phyloP scores from a whole-genome alignment of 2,329 filamentous ascomycete species.

The Arthrinium puccinioides region DNA sequence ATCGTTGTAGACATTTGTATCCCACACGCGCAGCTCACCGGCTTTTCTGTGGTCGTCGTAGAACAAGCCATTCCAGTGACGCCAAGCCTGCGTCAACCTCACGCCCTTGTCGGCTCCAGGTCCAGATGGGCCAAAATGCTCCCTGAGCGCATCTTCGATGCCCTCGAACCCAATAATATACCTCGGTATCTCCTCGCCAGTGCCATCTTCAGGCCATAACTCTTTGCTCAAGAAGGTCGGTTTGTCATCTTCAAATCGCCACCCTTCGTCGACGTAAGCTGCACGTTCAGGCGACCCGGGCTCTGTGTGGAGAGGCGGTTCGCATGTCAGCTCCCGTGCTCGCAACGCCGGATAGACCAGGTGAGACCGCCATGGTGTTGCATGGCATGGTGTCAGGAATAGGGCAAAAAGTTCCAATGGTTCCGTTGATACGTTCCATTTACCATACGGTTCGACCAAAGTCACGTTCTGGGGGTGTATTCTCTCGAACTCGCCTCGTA shows the following conservation, averaged over 20 bases:
- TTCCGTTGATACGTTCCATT: conserved; percentile 16
- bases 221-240: conserved; percentile 46
- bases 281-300: conserved; percentile 54
- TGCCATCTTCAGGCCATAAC: conserved; percentile 36
- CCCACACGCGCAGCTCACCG: conserved; percentile 54
- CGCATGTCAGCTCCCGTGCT: conserved; percentile 83
- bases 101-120: conserved; percentile 33
- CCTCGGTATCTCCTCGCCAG: conserved; percentile 36
- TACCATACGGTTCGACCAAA: conserved; percentile 14
- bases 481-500: conserved; percentile 66
- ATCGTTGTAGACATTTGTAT: too few relatives aligned
- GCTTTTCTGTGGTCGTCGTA: conserved; percentile 53
- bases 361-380: conserved; percentile 89
- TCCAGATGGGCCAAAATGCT: conserved; percentile 33
- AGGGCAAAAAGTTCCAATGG: conserved; percentile 55
- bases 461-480: conserved; percentile 38
- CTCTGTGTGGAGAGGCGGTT: conserved; percentile 67
- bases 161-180: conserved; percentile 57
- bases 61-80: conserved; percentile 52
- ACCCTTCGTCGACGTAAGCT: conserved; percentile 79
- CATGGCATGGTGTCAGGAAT: conserved; percentile 94
- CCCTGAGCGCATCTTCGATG: conserved; percentile 38
- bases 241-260: conserved; percentile 74
- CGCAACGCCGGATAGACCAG: conserved; percentile 67
- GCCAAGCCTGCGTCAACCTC: conserved; percentile 43